Evolutionary conservation across 257 asterid species (phyloP).

Genomic region (Sherardia arvensis): DNA sequence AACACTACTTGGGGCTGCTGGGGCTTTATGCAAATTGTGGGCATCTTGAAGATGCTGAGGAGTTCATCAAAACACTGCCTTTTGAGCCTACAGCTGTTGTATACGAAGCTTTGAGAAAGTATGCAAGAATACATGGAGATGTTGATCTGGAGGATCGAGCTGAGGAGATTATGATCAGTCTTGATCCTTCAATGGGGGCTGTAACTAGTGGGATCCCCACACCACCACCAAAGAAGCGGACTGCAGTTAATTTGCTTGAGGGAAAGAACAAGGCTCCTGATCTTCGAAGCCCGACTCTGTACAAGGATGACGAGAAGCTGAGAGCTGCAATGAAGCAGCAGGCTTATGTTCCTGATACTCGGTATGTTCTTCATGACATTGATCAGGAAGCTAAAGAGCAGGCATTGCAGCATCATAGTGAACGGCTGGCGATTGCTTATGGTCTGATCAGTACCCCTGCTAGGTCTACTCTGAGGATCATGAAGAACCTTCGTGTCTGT

Average conservation of each 20-base stretch:
- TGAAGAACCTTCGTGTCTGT: conserved; percentile 80
- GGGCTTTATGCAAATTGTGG: conserved; percentile 81
- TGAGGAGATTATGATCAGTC: conserved; percentile 60
- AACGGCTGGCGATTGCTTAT: conserved; percentile 89
- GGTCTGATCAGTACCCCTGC: conserved; percentile 93
- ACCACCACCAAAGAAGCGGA: conserved; percentile 70
- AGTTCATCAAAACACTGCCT: conserved; percentile 62
- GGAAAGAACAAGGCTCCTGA: conserved; percentile 73
- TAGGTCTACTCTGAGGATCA: conserved; percentile 75
- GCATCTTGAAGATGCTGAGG: conserved; percentile 77
- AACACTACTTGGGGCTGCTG: conserved; percentile 73
- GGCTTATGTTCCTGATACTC: conserved; percentile 84
- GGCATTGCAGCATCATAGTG: conserved; percentile 87
- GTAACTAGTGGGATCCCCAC: conserved; percentile 42
- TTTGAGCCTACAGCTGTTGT: conserved; percentile 64
- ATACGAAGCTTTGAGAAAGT: conserved; percentile 84
- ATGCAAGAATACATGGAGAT: conserved; percentile 94
- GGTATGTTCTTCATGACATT: conserved; percentile 92
- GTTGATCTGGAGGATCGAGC: conserved; percentile 85
- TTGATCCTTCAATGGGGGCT: conserved; percentile 63
- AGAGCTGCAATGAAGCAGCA: conserved; percentile 82
- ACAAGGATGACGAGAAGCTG: conserved; percentile 87
- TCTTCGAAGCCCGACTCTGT: conserved; percentile 59
- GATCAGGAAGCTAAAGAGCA: conserved; percentile 99
- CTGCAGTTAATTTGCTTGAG: conserved; percentile 68